A percentile compares a stretch with the other conserved stretches of the same genome.
Conservation (phyloP, 2,329 filamentous ascomycete species). For the Colletotrichum filicis region DNA sequence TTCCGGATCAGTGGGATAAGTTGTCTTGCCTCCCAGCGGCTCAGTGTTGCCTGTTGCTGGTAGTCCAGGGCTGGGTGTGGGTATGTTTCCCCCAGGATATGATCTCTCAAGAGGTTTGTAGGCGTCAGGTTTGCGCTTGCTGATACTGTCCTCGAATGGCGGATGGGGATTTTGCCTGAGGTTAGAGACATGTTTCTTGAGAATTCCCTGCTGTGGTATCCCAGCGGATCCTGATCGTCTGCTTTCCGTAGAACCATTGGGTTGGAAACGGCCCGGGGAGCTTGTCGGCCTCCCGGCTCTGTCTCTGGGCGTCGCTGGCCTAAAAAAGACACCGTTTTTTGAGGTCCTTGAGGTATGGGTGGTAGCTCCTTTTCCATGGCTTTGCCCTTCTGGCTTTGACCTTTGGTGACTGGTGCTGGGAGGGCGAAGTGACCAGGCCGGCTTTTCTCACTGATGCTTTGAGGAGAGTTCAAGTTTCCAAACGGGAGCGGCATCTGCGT, state of each 20-base stretch:
- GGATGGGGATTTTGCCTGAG: not conserved
- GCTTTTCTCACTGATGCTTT: not conserved
- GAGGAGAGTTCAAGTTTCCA: not conserved
- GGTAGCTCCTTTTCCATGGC: not conserved
- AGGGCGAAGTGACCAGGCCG: not conserved
- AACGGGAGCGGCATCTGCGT: not conserved
- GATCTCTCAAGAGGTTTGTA: not conserved
- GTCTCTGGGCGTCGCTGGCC: not conserved
- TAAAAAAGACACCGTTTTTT: conserved; percentile 37
- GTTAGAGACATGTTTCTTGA: not conserved
- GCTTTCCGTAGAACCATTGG: not conserved
- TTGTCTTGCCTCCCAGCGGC: not conserved
- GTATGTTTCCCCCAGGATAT: not conserved
- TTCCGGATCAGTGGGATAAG: not conserved
- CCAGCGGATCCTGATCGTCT: not conserved
- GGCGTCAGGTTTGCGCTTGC: not conserved
- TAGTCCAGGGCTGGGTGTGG: not conserved
- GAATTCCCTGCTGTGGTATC: not conserved
- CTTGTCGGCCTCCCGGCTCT: conserved; percentile 8
- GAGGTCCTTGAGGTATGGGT: not conserved
- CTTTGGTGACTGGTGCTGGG: not conserved
- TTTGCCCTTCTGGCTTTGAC: not conserved
- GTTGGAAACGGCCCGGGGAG: conserved; percentile 9
- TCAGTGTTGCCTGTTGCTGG: not conserved
- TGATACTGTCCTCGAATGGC: not conserved